phyloP scores from a whole-genome alignment of 306 rosid species.

The Lupinus albus region DNA sequence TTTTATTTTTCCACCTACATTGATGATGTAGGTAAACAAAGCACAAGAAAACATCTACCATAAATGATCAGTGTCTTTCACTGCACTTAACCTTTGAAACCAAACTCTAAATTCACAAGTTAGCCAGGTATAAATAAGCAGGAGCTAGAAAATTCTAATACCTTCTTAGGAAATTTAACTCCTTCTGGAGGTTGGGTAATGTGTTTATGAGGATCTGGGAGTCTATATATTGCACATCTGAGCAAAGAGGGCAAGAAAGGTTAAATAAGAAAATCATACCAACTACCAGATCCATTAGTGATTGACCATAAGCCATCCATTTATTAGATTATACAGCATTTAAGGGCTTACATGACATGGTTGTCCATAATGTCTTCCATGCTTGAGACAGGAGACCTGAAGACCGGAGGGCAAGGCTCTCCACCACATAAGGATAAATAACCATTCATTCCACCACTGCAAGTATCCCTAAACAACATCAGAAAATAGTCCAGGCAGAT shows the following conservation, averaged over 20 bases:
- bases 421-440: slow-evolving; percentile 85
- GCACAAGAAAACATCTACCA: not conserved
- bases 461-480: slow-evolving; percentile 69
- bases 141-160: slow-evolving; percentile 40
- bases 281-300: not conserved
- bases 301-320: slow-evolving; percentile 10
- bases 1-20: not conserved
- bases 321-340: slow-evolving; percentile 1
- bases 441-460: slow-evolving; percentile 99
- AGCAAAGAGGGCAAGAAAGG: not conserved
- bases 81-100: slow-evolving; percentile 7
- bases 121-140: not conserved
- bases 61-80: not conserved
- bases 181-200: slow-evolving; percentile 76
- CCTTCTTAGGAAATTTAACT: slow-evolving; percentile 78
- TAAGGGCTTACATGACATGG: slow-evolving; percentile 82
- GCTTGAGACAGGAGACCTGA: slow-evolving; percentile 83
- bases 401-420: slow-evolving; percentile 94
- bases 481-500: slow-evolving; percentile 55
- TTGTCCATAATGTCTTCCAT: slow-evolving; percentile 94
- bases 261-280: slow-evolving; percentile 4
- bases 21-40: slow-evolving; percentile 20
- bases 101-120: not conserved
- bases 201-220: slow-evolving; percentile 77
- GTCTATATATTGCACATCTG: slow-evolving; percentile 86